phyloP scores from a whole-genome alignment of 1,284 basidiomycete genomes.

The Fereydounia khargensis region DNA sequence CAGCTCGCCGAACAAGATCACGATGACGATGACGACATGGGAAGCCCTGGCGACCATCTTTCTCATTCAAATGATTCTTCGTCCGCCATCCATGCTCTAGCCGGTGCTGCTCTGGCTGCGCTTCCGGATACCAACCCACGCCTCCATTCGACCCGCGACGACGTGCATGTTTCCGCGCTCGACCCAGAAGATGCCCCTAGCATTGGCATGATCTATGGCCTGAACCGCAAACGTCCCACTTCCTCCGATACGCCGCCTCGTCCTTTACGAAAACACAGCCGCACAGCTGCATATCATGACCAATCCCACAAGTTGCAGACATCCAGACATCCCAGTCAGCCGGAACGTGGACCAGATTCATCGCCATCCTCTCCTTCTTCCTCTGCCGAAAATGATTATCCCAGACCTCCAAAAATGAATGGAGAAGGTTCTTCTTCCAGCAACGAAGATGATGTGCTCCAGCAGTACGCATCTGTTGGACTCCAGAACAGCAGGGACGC shows the following conservation, averaged over 20 bases:
- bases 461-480: constrained; percentile 32
- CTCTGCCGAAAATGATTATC: constrained; percentile 5
- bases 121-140: constrained; percentile 13
- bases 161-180: constrained; percentile 27
- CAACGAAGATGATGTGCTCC: constrained; percentile 9
- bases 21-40: constrained; percentile 13
- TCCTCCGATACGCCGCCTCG: too few species aligned
- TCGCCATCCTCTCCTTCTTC: neutral
- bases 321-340: too few species aligned
- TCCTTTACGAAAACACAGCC: too few species aligned
- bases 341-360: too few species aligned
- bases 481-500: constrained; percentile 34
- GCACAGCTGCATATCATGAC: too few species aligned
- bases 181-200: constrained; percentile 26
- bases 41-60: neutral
- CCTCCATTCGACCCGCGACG: constrained; percentile 27
- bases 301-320: too few species aligned
- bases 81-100: constrained; percentile 23
- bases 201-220: constrained; percentile 35
- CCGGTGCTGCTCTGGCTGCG: constrained; percentile 28
- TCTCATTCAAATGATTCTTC: neutral
- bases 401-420: too few species aligned
- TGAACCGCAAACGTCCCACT: constrained; percentile 25
- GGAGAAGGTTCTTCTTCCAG: too few species aligned
- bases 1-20: constrained; percentile 7